These are phyloP conservation scores for Chrysoporthe austroafricana DNA, from an alignment of 2,329 filamentous ascomycete genomes.

Conservation along the genomic window DNA sequence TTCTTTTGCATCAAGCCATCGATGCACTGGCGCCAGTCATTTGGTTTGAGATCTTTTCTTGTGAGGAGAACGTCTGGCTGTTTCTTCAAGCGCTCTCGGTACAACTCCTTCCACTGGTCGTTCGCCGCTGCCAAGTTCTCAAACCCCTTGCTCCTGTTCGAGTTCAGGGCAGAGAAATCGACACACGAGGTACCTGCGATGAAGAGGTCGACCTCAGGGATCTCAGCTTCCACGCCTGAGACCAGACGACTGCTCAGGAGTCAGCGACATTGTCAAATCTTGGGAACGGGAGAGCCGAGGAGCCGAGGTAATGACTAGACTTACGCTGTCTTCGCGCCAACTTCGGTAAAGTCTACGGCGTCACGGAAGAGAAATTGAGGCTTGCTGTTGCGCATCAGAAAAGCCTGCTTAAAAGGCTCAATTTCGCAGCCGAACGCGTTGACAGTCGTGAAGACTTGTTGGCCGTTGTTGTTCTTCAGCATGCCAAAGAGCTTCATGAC, in stretches of 20 bases:
- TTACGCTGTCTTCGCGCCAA: constrained; percentile 46
- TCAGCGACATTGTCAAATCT: constrained; percentile 19
- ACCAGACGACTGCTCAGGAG: constrained; percentile 17
- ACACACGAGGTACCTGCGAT: constrained; percentile 77
- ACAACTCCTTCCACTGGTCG: constrained; percentile 44
- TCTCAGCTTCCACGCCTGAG: constrained; percentile 33
- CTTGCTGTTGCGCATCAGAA: constrained; percentile 63
- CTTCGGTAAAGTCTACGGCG: constrained; percentile 56
- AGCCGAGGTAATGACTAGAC: constrained; percentile 34
- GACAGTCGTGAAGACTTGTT: constrained; percentile 18
- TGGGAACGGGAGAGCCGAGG: background rate
- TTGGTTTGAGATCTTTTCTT: background rate
- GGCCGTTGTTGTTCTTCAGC: constrained; percentile 20
- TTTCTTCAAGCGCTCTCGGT: constrained; percentile 54
- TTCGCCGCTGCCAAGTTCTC: constrained; percentile 5
- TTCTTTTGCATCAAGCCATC: constrained; percentile 13
- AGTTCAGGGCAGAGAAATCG: constrained; percentile 72
- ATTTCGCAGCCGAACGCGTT: constrained; percentile 67
- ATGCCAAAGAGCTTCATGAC: constrained; percentile 41
- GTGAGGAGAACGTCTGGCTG: constrained; percentile 43
- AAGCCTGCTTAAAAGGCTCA: constrained; percentile 65
- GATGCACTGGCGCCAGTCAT: constrained; percentile 29
- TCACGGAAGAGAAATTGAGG: constrained; percentile 60
- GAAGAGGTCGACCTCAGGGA: constrained; percentile 65
- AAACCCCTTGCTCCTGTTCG: constrained; percentile 35